phyloP scores from a whole-genome alignment of 2,329 filamentous ascomycete species.

The Microthyrium microscopicum region DNA sequence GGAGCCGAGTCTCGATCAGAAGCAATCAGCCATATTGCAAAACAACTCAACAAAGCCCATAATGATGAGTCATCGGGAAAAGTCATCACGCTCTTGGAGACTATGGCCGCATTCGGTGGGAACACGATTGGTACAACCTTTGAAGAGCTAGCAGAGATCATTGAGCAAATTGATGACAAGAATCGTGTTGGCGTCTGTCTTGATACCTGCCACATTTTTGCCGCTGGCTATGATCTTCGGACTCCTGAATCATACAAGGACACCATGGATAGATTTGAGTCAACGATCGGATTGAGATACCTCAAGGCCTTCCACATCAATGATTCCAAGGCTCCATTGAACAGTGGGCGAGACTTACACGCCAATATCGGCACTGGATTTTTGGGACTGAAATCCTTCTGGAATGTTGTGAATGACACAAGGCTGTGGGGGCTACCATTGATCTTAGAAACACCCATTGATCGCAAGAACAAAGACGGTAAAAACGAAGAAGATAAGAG shows the following conservation, averaged over 20 bases:
- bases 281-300: slow-evolving; percentile 60
- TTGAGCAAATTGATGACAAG: slow-evolving; percentile 65
- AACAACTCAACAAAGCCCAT: slow-evolving; percentile 69
- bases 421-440: slow-evolving; percentile 67
- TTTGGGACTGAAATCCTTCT: slow-evolving; percentile 76
- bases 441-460: slow-evolving; percentile 92
- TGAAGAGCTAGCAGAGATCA: slow-evolving; percentile 74
- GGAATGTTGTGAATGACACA: slow-evolving; percentile 72
- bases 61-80: slow-evolving; percentile 44
- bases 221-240: slow-evolving; percentile 79
- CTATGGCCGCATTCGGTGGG: slow-evolving; percentile 83
- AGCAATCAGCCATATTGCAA: slow-evolving; percentile 64
- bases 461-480: slow-evolving; percentile 42
- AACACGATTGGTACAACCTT: slow-evolving; percentile 78
- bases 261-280: slow-evolving; percentile 62
- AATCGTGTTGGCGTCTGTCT: slow-evolving; percentile 79
- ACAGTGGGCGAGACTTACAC: slow-evolving; percentile 72
- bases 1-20: slow-evolving; percentile 46
- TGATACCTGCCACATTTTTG: slow-evolving; percentile 93
- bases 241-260: slow-evolving; percentile 54
- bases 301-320: slow-evolving; percentile 82
- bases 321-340: slow-evolving; percentile 82
- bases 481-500: slow-evolving; percentile 56
- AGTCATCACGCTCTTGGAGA: slow-evolving; percentile 79
- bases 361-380: slow-evolving; percentile 95